Conservation (phyloP, 495 filamentous ascomycete species). For the Annulohypoxylon stygium region DNA sequence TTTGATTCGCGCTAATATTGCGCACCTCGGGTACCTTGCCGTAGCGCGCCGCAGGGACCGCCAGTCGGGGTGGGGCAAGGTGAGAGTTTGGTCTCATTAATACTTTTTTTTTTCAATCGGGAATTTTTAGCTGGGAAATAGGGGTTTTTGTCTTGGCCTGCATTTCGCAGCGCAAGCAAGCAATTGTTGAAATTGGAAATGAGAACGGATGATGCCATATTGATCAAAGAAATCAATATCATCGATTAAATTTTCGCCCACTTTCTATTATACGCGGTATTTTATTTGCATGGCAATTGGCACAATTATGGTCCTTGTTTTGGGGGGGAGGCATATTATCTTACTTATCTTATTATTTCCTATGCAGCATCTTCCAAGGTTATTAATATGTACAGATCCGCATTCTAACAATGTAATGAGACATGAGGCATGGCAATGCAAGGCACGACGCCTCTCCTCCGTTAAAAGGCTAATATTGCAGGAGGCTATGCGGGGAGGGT, state of each 20-base stretch:
- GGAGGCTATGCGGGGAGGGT: conserved; percentile 43
- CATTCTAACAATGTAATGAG: background rate
- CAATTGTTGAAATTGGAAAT: conserved; percentile 18
- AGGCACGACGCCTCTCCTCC: conserved; percentile 22
- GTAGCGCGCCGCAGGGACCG: conserved; percentile 45
- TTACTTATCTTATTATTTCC: background rate
- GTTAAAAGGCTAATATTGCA: conserved; percentile 37
- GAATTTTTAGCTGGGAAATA: conserved; percentile 42
- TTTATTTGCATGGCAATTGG: conserved; percentile 5
- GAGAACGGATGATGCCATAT: conserved; percentile 2
- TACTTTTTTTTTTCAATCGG: conserved; percentile 38
- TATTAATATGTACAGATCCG: background rate
- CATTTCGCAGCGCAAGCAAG: conserved; percentile 23
- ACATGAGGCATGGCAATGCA: conserved; percentile 35
- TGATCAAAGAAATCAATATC: background rate
- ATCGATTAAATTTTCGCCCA: background rate
- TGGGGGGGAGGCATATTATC: too few relatives aligned
- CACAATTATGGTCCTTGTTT: conserved; percentile 8
- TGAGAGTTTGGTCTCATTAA: conserved; percentile 25
- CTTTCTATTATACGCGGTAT: background rate
- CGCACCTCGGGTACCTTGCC: conserved; percentile 49
- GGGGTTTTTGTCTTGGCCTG: conserved; percentile 46
- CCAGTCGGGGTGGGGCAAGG: conserved; percentile 35
- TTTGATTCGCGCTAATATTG: conserved; percentile 48
- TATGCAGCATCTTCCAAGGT: too few relatives aligned